Evolutionary conservation across 2,329 filamentous ascomycete species (phyloP), one percentile per base, ranked within the genome.

Genomic region (Dichotomopilus funicola): DNA sequence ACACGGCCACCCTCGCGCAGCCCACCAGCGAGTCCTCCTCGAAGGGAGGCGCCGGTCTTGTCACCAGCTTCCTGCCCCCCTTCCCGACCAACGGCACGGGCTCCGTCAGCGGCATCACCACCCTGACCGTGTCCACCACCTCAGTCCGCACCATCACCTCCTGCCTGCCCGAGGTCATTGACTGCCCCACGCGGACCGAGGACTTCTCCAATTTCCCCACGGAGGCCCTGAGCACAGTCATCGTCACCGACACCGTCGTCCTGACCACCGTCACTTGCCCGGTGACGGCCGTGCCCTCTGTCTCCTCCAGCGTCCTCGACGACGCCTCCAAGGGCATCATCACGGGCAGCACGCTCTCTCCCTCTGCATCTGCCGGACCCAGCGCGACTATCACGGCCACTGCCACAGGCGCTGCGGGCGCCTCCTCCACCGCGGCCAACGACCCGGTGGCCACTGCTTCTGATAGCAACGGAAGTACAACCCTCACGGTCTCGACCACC

Each of bases 181-280:
- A 73, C 65, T 73, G 73, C 72, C 70, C 73, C n/a, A 67, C 67
- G 36, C 61, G 57, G 58, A 56, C 64, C 27, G 61, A 64, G 43
- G 63, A 63, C 33, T 49, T 71, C 38, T 58, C 67, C 48, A 55
- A 64, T 31, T 64, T 71, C 42, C 66, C 69, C 8, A 51, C 63
- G 34, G 60, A 62, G 41, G 66, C 66, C 6, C 62, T 68, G 12
- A 59, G 61, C 41, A 68, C 66, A 37, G 64, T 66, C 45, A 60
- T 73, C 33, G 70, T 75, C 36, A 75, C 73, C 10, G 67, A 73
- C 56, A 70, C 67, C 11, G 59, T 73, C 50, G 60, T 68, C 33
- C 62, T 75, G n/a, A 68, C 70, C 51, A 71, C 69, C 47, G 72
- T 71, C 44, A 64, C 74, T 55, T 75, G 73, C 70, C 73, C 74